Evolutionary conservation across 148 eudicot genomes (phyloP).

Genomic region (Amaranthus hypochondriacus): DNA sequence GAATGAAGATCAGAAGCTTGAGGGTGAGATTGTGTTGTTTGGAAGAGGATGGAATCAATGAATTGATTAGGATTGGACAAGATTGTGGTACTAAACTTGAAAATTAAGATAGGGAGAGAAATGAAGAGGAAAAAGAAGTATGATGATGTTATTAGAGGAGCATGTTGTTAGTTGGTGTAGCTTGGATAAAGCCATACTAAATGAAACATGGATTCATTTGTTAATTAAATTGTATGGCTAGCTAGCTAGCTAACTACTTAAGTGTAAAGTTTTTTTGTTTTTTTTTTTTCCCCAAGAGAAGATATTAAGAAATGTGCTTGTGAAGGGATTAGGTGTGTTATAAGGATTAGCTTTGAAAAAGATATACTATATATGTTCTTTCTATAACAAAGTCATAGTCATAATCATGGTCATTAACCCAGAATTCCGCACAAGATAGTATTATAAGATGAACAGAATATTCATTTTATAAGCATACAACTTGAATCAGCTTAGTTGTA

Average conservation of each 20-base stretch:
- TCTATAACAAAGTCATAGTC: too few species aligned
- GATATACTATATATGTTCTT: too few species aligned
- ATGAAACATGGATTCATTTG: conserved; percentile 2
- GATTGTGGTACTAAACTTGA: conserved; percentile 19
- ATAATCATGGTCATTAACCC: too few species aligned
- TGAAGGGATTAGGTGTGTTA: too few species aligned
- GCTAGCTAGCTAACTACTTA: conserved; percentile 8
- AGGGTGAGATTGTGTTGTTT: background rate
- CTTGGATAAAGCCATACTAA: conserved; percentile 22
- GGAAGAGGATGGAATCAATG: conserved; percentile 14
- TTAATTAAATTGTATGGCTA: conserved; percentile 12
- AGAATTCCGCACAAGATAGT: too few species aligned
- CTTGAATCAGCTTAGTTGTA: too few species aligned
- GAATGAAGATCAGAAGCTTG: background rate
- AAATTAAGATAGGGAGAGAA: conserved; percentile 18
- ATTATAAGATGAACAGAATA: too few species aligned
- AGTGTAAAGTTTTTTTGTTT: background rate
- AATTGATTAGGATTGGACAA: conserved; percentile 14
- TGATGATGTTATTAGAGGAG: conserved; percentile 1
- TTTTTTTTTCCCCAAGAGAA: too few species aligned
- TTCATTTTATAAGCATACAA: too few species aligned
- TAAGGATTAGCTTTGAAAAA: too few species aligned
- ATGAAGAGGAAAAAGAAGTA: conserved; percentile 25
- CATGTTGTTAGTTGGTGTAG: conserved; percentile 14
- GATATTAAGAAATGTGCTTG: background rate